Base-by-base conservation (phyloP, 23 red algal species). In the Gracilaria domingensis region DNA sequence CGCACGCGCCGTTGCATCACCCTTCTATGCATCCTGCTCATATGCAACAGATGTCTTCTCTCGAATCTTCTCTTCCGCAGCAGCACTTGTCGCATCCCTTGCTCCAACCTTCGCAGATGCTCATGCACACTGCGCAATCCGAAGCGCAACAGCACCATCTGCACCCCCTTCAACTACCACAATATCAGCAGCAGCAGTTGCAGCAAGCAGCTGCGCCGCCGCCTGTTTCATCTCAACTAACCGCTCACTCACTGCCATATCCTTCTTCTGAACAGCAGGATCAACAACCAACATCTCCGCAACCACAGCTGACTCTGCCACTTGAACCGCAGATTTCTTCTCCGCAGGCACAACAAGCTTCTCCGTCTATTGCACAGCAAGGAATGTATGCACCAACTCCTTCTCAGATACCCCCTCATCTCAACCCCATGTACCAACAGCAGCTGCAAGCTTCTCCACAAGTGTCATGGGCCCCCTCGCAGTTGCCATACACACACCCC, bases 371-470 rank as follows among this genome's bases (percentile, higher is more conserved):
- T 75, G 69, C 7, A 75, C 80, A 66, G 45, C 80, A 83, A 65
- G 24, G 57, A 62, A 83, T 66, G 57, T 66, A 61, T 28, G 61
- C 61, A 66, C 25, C 40, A 20, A 44, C 56, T 4, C 25, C 33
- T 25, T 66, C 80, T 17, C 80, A 83, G n/a, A 61, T 83, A 12
- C 21, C 54, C 37, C 26, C 53, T n/a, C 80, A 61, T 32, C 37
- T 83, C 8, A 83, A 61, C 54, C 24, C 80, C 38, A 64, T 83
- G 57, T 83, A 83, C 34, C 80, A 59, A 66, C 80, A 60, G 36
- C 80, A 61, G 30, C 34, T 83, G 36, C 80, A 61, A 0, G 32
- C 80, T 20, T 50, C 48, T 14, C 80, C 60, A 35, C 80, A 61
- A 23, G 61, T 40, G 54, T 25, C 54, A 60, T 83, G 80, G 80